Percentiles rank a stretch among this genome's conserved stretches.
phyloP scores from a whole-genome alignment of 495 filamentous ascomycete species.

The Daldinia childiae region DNA sequence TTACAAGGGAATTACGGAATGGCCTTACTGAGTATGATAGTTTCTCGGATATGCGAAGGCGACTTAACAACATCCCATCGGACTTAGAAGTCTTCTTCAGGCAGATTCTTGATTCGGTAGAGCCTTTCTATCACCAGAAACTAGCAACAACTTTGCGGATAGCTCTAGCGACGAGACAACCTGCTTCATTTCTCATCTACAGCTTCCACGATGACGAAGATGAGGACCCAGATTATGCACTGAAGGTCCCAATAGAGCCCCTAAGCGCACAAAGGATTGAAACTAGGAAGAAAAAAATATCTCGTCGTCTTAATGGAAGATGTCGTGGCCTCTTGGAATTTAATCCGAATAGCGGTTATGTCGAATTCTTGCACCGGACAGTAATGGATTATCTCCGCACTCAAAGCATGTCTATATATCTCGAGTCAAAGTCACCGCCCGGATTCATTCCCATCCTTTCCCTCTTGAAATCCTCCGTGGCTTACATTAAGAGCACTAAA shows the following conservation, averaged over 20 bases:
- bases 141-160: slow-evolving; percentile 23
- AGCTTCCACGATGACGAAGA: slow-evolving; percentile 15
- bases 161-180: not conserved
- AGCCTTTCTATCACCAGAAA: slow-evolving; percentile 22
- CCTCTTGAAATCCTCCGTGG: not conserved
- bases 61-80: slow-evolving; percentile 44
- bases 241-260: not conserved
- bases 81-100: slow-evolving; percentile 44
- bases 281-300: not conserved
- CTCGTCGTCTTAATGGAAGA: slow-evolving; percentile 20
- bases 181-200: not conserved
- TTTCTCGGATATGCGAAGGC: slow-evolving; percentile 28
- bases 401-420: slow-evolving; percentile 7
- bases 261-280: not conserved
- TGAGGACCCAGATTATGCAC: slow-evolving; percentile 19
- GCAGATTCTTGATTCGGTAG: slow-evolving; percentile 32
- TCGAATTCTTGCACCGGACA: slow-evolving; percentile 39
- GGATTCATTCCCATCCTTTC: slow-evolving; percentile 5
- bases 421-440: not conserved
- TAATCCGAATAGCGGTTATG: not conserved
- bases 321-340: slow-evolving; percentile 33
- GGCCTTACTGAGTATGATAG: slow-evolving; percentile 49
- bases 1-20: slow-evolving; percentile 40
- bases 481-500: slow-evolving; percentile 3
- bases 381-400: slow-evolving; percentile 33